Evolutionary conservation across 208 protist genomes (phyloP), one percentile per base, ranked within the genome.

Genomic region (Polymyxa betae): DNA sequence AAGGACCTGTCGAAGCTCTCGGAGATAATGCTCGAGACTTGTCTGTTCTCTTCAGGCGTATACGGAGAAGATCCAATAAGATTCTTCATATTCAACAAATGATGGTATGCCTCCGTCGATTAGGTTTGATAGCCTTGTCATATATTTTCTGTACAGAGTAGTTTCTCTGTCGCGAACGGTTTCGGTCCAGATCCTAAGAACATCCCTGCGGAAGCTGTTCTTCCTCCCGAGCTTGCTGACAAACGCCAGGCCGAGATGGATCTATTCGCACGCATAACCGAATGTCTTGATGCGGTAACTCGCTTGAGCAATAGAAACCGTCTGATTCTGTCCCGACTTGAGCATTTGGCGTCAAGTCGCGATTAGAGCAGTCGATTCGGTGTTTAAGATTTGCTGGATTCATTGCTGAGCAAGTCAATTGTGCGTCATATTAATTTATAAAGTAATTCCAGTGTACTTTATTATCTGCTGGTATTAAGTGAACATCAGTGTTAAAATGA

Each of bases 31-130:
- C 72, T 43, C n/a, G 40, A 43, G 72, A 82, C 35, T n/a, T 82
- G 16, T 5, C 72, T 20, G n/a, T 43, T n/a, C 72, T 82, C 16
- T 82, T 82, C 72, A 5, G 72, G 10, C 72, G 72, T 20, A n/a
- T 82, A 20, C 72, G 72, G 5, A 35, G 72, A 12, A 35, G 72
- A 35, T 38, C 72, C 5, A 82, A 82, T 43, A 82, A 82, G 72
- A 82, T 82, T 35, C 72, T 82, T 35, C 72, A 82, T 43, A 35
- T 82, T n/a, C 72, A 82, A 82, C 72, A 82, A 43, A 43, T 82
- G 16, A n/a, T 82, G 72, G 72, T 35, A 82, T 20, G 72, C 54
- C 20, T 29, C 54, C 54, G 72, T 82, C 72, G 72, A 20, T 82
- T 35, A 35, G 10, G 5, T 5, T 45, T 43, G 5, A 43, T 5